Evolutionary conservation across 1,284 basidiomycete species (phyloP), one percentile per base, ranked within the genome.

Genomic region (Fomes fomentarius): DNA sequence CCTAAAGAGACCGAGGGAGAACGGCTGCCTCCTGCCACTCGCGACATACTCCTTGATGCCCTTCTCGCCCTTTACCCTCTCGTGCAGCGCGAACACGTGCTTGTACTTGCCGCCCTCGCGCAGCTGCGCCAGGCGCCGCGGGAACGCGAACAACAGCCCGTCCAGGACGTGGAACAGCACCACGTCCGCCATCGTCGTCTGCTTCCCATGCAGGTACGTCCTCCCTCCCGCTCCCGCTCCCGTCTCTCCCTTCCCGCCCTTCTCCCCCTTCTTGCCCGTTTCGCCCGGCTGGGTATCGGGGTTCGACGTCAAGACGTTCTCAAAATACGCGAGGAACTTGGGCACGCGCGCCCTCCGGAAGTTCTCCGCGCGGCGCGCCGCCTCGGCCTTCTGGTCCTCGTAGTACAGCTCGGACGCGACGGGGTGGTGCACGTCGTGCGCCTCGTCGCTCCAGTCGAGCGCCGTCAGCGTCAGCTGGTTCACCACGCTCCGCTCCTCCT

Each of bases 121-220:
- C 12, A 77, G 43, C 24, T 67, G 63, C 6, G 50, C 60, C 60
- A 76, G 63, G 12, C 72, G 69, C 31, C 66, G 71, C 3, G 81
- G 81, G 66, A 80, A 82, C 19, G 80, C 79, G 58, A 71, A 79
- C 17, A 65, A 52, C n/a, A 81, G 56, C 40, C 77, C 75, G 17
- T 68, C 65, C 1, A 75, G 10, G 6, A 69, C 74, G 40, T 79
- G 78, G 67, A 78, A 82, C 21, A 81, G 65, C 19, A 69, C 70
- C 15, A 82, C 66, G 62, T 83, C 81, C 21, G 80, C 81, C 14
- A 74, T 74, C 9, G 75, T 77, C 26, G 76, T 71, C 41, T 64
- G 69, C 19, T 59, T 63, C 2, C 75, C 74, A 43, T 76, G 63
- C 41, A 80, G 66, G 64, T 73, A 75, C 33, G 67, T 63, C 47